These are phyloP conservation scores for Fusarium sp. DNA, from an alignment of 2,329 filamentous ascomycete species.

Conservation along the genomic window DNA sequence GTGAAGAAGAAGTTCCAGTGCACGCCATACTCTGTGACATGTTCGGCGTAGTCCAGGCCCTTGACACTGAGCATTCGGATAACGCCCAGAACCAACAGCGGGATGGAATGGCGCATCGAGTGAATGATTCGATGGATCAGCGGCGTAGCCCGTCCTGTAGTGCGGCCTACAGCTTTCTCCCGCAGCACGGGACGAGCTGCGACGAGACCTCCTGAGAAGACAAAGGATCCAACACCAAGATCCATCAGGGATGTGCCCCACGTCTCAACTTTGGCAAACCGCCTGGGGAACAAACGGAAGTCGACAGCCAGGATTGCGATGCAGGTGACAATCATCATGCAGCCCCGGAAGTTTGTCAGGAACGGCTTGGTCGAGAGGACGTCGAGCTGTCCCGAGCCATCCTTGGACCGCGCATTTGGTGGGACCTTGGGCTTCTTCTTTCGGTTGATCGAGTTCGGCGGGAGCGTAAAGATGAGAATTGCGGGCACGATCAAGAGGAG, in stretches of 20 bases:
- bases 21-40: conserved; percentile 96
- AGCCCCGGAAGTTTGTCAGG: conserved; percentile 87
- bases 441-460: conserved; percentile 48
- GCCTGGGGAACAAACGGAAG: conserved; percentile 88
- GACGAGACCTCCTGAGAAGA: conserved; percentile 92
- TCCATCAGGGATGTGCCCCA: conserved; percentile 99
- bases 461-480: conserved; percentile 65
- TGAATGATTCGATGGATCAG: conserved; percentile 66
- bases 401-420: conserved; percentile 52
- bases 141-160: conserved; percentile 58
- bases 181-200: conserved; percentile 82
- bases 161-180: conserved; percentile 62
- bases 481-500: conserved; percentile 77
- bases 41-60: conserved; percentile 92
- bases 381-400: conserved; percentile 39
- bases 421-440: conserved; percentile 60
- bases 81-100: conserved; percentile 79
- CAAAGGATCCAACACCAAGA: conserved; percentile 94
- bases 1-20: conserved; percentile 99
- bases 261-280: conserved; percentile 98
- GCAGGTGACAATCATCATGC: conserved; percentile 90
- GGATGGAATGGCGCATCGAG: conserved; percentile 81
- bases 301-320: conserved; percentile 96
- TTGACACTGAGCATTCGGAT: conserved; percentile 89
- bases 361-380: conserved; percentile 85